Conservation (phyloP, 2,329 filamentous ascomycete species). For the Spiromastix sp. region DNA sequence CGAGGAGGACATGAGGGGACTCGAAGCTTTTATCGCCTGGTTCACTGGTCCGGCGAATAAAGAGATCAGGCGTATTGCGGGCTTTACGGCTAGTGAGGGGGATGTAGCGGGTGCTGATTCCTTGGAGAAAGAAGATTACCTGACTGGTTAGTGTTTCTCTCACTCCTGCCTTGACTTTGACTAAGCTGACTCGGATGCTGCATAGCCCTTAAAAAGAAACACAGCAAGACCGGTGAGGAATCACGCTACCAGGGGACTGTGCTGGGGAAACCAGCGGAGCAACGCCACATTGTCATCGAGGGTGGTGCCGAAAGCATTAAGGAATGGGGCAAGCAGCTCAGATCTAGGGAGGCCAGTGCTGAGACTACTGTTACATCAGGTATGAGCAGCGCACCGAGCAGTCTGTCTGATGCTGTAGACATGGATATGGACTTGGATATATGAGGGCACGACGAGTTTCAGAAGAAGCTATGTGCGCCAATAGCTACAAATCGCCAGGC, state of each 20-base stretch:
- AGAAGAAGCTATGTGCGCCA: too few species aligned
- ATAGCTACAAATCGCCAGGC: too few species aligned
- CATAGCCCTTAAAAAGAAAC: constrained; percentile 76
- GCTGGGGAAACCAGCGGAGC: constrained; percentile 62
- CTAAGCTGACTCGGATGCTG: neutral
- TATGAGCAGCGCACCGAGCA: constrained; percentile 31
- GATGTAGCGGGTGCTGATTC: constrained; percentile 37
- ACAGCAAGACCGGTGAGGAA: constrained; percentile 81
- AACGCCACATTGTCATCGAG: constrained; percentile 64
- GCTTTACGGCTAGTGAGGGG: constrained; percentile 50
- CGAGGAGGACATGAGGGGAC: constrained; percentile 66
- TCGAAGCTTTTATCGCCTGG: constrained; percentile 73
- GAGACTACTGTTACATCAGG: constrained; percentile 27
- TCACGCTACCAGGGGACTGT: constrained; percentile 77
- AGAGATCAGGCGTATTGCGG: constrained; percentile 73
- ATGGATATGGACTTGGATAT: constrained; percentile 30
- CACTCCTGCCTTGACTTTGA: neutral
- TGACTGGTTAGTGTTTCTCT: constrained; percentile 44
- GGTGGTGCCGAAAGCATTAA: constrained; percentile 61
- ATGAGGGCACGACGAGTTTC: constrained; percentile 13
- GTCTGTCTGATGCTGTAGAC: constrained; percentile 26
- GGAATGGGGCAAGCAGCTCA: constrained; percentile 46
- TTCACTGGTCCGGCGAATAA: constrained; percentile 61
- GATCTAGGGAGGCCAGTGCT: constrained; percentile 20
- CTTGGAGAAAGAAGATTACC: constrained; percentile 58